Evolutionary conservation across 352 stramenopile species (phyloP), one percentile per base, ranked within the genome.

Genomic region (Phytophthora idaei): DNA sequence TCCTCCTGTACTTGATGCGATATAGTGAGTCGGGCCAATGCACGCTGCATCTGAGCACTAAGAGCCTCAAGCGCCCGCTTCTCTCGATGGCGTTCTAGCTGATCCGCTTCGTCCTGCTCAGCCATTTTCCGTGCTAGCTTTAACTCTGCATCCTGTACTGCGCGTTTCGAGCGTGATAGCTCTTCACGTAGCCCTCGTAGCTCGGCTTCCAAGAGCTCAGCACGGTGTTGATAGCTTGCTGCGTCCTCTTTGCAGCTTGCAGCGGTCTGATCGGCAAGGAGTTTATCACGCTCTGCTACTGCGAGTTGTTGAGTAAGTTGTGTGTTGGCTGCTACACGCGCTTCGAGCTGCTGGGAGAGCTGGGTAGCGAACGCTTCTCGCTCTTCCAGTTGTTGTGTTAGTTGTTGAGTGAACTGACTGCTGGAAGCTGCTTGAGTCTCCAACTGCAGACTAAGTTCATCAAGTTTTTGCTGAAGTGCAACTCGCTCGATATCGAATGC

Each of bases 1-100:
- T 83, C 69, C 27, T 89, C 80, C 6, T 85, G 70, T 3, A 74
- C 74, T 37, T 85, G 71, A 50, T 89, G 81, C 8, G 78, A 61
- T 36, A 89, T 37, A n/a, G 69, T 74, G 7, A 90, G 71, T 10
- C 80, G 76, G 41, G 69, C 76, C n/a, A 90, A 65, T 9, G 81
- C 76, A 8, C 70, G 64, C 44, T 90, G 77, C 27, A 92, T 75
- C 57, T 90, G 83, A 42, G 74, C 67, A 45, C 71, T 73, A 1
- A 92, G 69, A 21, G 63, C 60, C 10, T 83, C 73, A 58, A 92
- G 80, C 46, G 86, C 77, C 3, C 73, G 66, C 9, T 74, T 66
- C 41, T 89, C 76, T 2, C 73, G 71, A 17, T 89, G 67, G 8
- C 64, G 64, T 21, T 78, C 65, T 6, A 87, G 46, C 5, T 79